Conservation (phyloP, 1,139 yeast genomes). For the Debaryomycetaceae sp. region DNA sequence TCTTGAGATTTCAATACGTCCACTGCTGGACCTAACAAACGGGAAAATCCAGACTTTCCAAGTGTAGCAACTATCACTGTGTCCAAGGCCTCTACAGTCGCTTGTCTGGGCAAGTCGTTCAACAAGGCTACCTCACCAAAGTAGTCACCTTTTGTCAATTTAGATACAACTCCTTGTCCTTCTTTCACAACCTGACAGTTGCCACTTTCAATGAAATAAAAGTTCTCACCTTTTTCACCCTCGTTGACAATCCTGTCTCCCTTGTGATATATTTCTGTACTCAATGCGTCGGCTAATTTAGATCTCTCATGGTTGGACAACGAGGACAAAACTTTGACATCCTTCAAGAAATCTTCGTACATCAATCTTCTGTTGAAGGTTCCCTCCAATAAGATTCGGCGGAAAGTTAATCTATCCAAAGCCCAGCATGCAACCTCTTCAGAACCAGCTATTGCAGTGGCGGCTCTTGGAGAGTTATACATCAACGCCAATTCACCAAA, state of each 20-base stretch:
- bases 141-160: slow-evolving; percentile 78
- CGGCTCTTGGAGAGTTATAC: slow-evolving; percentile 98
- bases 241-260: slow-evolving; percentile 79
- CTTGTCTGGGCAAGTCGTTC: slow-evolving; percentile 91
- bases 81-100: slow-evolving; percentile 79
- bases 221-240: slow-evolving; percentile 91
- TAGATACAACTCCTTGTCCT: slow-evolving; percentile 58
- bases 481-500: slow-evolving; percentile 96
- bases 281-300: slow-evolving; percentile 91
- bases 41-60: slow-evolving; percentile 89
- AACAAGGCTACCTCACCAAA: slow-evolving; percentile 94
- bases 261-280: slow-evolving; percentile 66
- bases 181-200: slow-evolving; percentile 67
- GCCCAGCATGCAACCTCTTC: slow-evolving; percentile 77
- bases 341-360: slow-evolving; percentile 86
- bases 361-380: slow-evolving; percentile 86
- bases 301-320: slow-evolving; percentile 83
- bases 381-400: slow-evolving; percentile 85
- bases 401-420: slow-evolving; percentile 87
- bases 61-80: slow-evolving; percentile 83
- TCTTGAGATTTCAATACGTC: slow-evolving; percentile 75
- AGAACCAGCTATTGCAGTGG: slow-evolving; percentile 77
- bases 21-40: slow-evolving; percentile 91
- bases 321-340: slow-evolving; percentile 72
- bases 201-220: slow-evolving; percentile 87